phyloP scores from a whole-genome alignment of 306 rosid genomes.

The Cicer arietinum region DNA sequence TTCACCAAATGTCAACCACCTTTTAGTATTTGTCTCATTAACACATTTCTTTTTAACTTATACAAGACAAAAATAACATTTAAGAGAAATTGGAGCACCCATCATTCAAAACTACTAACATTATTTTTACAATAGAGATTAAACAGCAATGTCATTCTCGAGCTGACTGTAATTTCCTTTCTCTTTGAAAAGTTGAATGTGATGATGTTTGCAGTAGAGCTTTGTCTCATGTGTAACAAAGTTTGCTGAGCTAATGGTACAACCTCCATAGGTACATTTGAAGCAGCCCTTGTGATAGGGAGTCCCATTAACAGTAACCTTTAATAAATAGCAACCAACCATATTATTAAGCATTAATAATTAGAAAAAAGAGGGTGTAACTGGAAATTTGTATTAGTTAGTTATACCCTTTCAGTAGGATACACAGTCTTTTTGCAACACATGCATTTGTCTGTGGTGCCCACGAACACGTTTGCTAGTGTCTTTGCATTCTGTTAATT shows the following conservation, averaged over 20 bases:
- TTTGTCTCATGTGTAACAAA: constrained; percentile 75
- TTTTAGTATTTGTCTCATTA: not conserved
- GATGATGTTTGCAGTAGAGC: constrained; percentile 86
- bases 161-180: constrained; percentile 83
- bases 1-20: not conserved
- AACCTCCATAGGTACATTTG: constrained; percentile 82
- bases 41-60: not conserved
- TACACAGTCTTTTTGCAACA: constrained; percentile 78
- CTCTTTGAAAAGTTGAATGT: constrained; percentile 83
- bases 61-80: not conserved
- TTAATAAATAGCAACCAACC: not conserved
- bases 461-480: constrained; percentile 60
- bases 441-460: constrained; percentile 80
- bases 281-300: constrained; percentile 75
- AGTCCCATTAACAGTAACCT: constrained; percentile 68
- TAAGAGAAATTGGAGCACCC: constrained; percentile 15
- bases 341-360: not conserved
- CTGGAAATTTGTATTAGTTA: constrained; percentile 10
- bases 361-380: not conserved
- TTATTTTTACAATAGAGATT: not conserved
- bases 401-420: constrained; percentile 76
- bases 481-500: constrained; percentile 57
- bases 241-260: constrained; percentile 73
- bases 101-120: constrained; percentile 17
- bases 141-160: constrained; percentile 51